Evolutionary conservation across 495 filamentous ascomycete species (phyloP), one percentile per base, ranked within the genome.

Genomic region (Aspergillus campestris): DNA sequence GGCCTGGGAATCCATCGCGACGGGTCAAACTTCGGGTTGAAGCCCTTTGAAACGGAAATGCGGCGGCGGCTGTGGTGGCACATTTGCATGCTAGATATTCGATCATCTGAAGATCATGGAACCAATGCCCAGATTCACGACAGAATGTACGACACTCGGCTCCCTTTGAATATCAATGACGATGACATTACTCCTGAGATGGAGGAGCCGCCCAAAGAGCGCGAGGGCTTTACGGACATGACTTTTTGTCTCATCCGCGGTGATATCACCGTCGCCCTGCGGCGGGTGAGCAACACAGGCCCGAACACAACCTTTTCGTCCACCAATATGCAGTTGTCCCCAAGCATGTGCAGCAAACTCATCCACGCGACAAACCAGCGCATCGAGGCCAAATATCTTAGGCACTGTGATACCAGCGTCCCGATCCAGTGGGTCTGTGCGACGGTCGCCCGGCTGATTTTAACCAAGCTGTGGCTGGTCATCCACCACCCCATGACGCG

Each of bases 21-120:
- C 53, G 87, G 85, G 3, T 74, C 72, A 2, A 73, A 87, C 51
- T 88, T 89, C 46, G 75, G 75, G 15, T 63, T 90, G 5, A 73
- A 73, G 35, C 84, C 87, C 0, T 90, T 89, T 51, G 85, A 95
- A 38, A 79, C 81, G 0, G 89, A 95, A 59, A 87, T 92, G 78
- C 77, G 89, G 41, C 75, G 89, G 40, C 76, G 89, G 1, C 57
- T 94, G 5, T 95, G 89, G 82, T 91, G 87, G 82, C 79, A 85
- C 37, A 74, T 95, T 7, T 83, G 79, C 55, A 67, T 89, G 13
- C 58, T 94, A 37, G 89, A 95, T 59, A 66, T 81, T 3, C 75
- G 86, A 12, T 81, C 87, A 0, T 80, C 84, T 8, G 89, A 95
- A 55, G 89, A 92, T 47, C 84, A 91, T 57, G 90, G 88, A 0